Conservation (phyloP, 2,329 filamentous ascomycete genomes). For the Arthroderma sp. region DNA sequence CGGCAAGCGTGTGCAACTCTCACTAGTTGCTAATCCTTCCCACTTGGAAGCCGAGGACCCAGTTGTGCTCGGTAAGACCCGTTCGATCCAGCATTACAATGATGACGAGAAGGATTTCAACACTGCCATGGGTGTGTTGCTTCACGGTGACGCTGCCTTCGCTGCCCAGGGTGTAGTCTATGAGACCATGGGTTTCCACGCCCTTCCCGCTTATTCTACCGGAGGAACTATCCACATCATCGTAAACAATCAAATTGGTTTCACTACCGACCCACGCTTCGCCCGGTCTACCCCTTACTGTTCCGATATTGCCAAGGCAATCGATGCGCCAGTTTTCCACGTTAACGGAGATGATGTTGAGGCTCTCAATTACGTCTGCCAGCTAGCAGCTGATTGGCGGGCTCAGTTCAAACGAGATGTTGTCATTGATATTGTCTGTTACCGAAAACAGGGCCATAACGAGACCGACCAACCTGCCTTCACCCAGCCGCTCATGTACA, state of each 20-base stretch:
- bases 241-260: slow-evolving; percentile 99
- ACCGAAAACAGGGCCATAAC: slow-evolving; percentile 98
- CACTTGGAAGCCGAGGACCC: slow-evolving; percentile 97
- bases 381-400: slow-evolving; percentile 93
- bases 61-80: slow-evolving; percentile 92
- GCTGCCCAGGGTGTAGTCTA: slow-evolving; percentile 95
- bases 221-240: slow-evolving; percentile 94
- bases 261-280: slow-evolving; percentile 96
- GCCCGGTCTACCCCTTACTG: slow-evolving; percentile 96
- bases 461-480: slow-evolving; percentile 99
- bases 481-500: slow-evolving; percentile 99
- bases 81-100: slow-evolving; percentile 98
- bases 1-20: slow-evolving; percentile 97
- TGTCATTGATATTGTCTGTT: slow-evolving; percentile 95
- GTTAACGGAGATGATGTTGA: slow-evolving; percentile 98
- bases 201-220: slow-evolving; percentile 88
- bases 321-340: slow-evolving; percentile 97
- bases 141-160: slow-evolving; percentile 95
- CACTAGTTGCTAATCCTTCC: slow-evolving; percentile 93
- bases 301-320: slow-evolving; percentile 97
- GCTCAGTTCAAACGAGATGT: slow-evolving; percentile 98
- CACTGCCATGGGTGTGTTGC: slow-evolving; percentile 85
- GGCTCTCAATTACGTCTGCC: slow-evolving; percentile 95
- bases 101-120: slow-evolving; percentile 81
- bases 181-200: slow-evolving; percentile 95